Evolutionary conservation across 176 grass and related monocot species (phyloP).

Genomic region (Oryza australiensis): DNA sequence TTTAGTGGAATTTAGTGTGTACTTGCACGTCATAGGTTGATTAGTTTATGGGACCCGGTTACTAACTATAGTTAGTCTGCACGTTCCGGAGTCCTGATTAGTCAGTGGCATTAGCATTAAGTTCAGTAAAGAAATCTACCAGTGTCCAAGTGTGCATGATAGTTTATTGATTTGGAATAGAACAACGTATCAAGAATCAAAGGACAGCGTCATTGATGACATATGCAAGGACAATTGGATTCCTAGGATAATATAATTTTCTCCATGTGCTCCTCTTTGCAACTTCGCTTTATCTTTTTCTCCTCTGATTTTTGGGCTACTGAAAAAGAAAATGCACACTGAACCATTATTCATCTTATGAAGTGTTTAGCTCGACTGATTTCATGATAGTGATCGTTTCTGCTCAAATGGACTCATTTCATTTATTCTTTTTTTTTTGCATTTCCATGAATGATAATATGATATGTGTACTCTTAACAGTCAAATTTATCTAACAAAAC

Average conservation of each 20-base stretch:
- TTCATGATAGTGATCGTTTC: not conserved
- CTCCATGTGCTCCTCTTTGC: not conserved
- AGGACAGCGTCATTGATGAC: not conserved
- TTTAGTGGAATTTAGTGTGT: not conserved
- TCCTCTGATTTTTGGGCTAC: too few species aligned
- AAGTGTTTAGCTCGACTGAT: not conserved
- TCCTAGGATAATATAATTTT: not conserved
- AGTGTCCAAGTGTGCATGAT: not conserved
- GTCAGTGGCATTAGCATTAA: not conserved
- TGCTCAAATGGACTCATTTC: not conserved
- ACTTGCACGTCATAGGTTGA: not conserved
- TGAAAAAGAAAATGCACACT: not conserved
- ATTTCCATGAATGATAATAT: not conserved
- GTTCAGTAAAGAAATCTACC: slow-evolving; percentile 3
- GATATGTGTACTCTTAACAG: not conserved
- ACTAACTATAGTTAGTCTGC: not conserved
- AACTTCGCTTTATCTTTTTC: not conserved
- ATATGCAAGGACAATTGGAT: not conserved
- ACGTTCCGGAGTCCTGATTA: not conserved
- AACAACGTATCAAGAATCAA: not conserved
- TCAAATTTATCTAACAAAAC: not conserved
- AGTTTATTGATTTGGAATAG: slow-evolving; percentile 5
- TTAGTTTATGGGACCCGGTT: not conserved
- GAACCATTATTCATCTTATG: not conserved
- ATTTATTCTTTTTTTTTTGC: not conserved